Evolutionary conservation across 192 early-diverging fungal species (phyloP), one percentile per base, ranked within the genome.

Genomic region (Geranomyces variabilis): DNA sequence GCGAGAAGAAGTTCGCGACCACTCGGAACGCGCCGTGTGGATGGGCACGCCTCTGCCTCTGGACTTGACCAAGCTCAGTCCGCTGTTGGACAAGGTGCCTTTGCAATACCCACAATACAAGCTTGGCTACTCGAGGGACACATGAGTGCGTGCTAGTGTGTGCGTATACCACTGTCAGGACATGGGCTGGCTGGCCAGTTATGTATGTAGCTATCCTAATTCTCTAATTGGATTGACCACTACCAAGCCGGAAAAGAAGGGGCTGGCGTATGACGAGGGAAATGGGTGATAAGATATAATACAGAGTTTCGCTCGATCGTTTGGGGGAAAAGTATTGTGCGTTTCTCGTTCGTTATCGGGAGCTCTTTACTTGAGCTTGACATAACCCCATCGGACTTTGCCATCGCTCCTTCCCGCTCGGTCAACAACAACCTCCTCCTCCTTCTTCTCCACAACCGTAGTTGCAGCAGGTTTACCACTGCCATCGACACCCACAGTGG

Each of bases 21-120:
- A 90, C 75, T 77, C 83, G 8, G 76, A 80, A 6, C 73, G 87
- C n/a, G 81, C 80, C 0, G 76, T 80, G 3, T 90, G 83, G 81
- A 63, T 90, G 63, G 89, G 89, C n/a, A 65, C 72, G 0, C 67
- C 85, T 15, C 64, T 82, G 12, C 87, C 87, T 0, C 59, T 90
- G 53, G 79, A 86, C 63, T 66, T 81, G 13, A 69, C 76, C 8
- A 56, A 31, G 8, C 58, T 89, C 43, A 15, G 19, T 0, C 49
- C 45, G 1, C 24, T 67, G 22, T 41, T 80, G 21, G 81, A 81
- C 34, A 41, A 83, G 19, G 69, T 67, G 31, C 89, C 89, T 13
- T 51, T 58, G 9, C 89, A 90, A 67, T 90, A 89, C 58, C 88
- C 87, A 17, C 83, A 90, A 56, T 69, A 89, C 2, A 77, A 78